Evolutionary conservation across 805 yeast genomes (phyloP).

Genomic region (Yarrowia sp.): DNA sequence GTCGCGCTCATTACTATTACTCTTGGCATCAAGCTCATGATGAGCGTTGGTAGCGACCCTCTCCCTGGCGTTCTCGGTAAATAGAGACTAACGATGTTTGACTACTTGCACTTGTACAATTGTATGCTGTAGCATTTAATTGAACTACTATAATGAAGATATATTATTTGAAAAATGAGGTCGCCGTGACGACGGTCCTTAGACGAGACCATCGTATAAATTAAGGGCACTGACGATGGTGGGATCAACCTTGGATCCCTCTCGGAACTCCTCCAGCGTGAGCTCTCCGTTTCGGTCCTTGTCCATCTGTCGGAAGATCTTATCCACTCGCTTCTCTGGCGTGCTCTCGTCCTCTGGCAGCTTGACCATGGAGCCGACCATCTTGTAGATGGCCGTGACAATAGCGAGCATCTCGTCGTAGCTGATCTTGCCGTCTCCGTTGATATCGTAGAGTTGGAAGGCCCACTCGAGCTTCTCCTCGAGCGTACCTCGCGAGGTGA

Average conservation of each 20-base stretch:
- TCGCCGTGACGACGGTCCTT: too few species aligned
- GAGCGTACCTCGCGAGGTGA: conserved; percentile 79
- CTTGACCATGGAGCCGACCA: conserved; percentile 93
- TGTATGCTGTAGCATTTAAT: too few species aligned
- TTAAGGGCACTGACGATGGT: conserved; percentile 72
- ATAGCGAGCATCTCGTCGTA: conserved; percentile 78
- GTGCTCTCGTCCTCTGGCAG: conserved; percentile 86
- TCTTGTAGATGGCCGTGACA: conserved; percentile 80
- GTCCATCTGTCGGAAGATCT: conserved; percentile 72
- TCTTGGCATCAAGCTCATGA: conserved; percentile 53
- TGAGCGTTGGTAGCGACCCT: conserved; percentile 55
- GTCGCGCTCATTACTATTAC: conserved; percentile 48
- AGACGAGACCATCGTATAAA: conserved; percentile 78
- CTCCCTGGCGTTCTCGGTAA: conserved; percentile 63
- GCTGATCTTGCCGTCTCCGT: conserved; percentile 70
- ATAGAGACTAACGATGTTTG: too few species aligned
- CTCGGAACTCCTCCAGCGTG: conserved; percentile 79
- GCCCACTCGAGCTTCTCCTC: conserved; percentile 90
- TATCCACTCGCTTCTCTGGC: conserved; percentile 81
- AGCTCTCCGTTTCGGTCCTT: conserved; percentile 68
- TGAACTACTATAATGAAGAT: neutral
- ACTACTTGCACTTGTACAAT: too few species aligned
- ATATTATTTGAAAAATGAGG: neutral
- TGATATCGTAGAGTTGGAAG: conserved; percentile 80
- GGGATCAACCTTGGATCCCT: conserved; percentile 75